Conservation (phyloP, 352 stramenopile genomes). For the Saprolegnia parasitica region DNA sequence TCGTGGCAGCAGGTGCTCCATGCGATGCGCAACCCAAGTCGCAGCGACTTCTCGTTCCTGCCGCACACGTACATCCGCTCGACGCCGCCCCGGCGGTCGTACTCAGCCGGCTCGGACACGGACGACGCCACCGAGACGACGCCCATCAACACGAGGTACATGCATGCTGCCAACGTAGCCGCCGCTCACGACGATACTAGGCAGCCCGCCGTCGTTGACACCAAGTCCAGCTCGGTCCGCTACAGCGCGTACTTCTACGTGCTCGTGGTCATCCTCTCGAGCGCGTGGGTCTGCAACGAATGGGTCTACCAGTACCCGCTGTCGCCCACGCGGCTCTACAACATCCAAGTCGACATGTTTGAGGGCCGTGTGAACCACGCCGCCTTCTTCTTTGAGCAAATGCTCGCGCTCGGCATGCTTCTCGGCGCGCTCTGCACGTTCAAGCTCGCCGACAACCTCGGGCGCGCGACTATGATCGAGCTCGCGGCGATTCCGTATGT, state of each 20-base stretch:
- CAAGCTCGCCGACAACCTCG: slow-evolving; percentile 58
- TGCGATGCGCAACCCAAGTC: slow-evolving; percentile 55
- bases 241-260: slow-evolving; percentile 57
- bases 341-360: slow-evolving; percentile 83
- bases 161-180: neutral
- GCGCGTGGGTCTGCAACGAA: slow-evolving; percentile 40
- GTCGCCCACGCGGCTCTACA: slow-evolving; percentile 62
- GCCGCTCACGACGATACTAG: neutral
- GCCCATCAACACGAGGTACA: slow-evolving; percentile 38
- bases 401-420: slow-evolving; percentile 56
- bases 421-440: slow-evolving; percentile 52
- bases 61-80: slow-evolving; percentile 71
- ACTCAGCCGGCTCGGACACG: slow-evolving; percentile 23
- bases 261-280: slow-evolving; percentile 48
- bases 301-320: slow-evolving; percentile 73
- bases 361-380: slow-evolving; percentile 59
- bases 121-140: slow-evolving; percentile 53
- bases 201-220: neutral
- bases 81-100: slow-evolving; percentile 39
- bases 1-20: slow-evolving; percentile 59
- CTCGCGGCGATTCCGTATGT: slow-evolving; percentile 65
- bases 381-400: slow-evolving; percentile 64
- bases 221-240: neutral
- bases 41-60: slow-evolving; percentile 78
- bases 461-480: slow-evolving; percentile 64